These are phyloP conservation scores for Curvularia hawaiiensis DNA, from an alignment of 2,329 filamentous ascomycete genomes.

Conservation along the genomic window DNA sequence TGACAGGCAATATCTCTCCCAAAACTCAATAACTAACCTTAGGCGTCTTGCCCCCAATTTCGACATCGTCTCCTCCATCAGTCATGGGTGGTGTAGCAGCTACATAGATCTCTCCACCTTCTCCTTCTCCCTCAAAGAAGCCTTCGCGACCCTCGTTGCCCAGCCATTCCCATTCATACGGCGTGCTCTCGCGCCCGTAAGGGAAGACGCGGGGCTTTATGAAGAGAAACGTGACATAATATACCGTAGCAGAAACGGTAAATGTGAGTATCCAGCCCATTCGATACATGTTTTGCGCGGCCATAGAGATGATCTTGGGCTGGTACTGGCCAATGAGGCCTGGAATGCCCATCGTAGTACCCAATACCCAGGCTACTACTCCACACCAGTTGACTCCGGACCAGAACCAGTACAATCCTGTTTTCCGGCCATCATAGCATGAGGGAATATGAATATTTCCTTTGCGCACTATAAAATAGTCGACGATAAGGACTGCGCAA, in stretches of 20 bases:
- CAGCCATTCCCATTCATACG: slow-evolving; percentile 26
- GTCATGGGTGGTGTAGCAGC: slow-evolving; percentile 22
- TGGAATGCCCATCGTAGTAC: slow-evolving; percentile 43
- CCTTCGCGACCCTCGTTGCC: slow-evolving; percentile 36
- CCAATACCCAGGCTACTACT: slow-evolving; percentile 35
- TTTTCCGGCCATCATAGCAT: slow-evolving; percentile 38
- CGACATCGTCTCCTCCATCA: slow-evolving; percentile 17
- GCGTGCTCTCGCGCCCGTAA: slow-evolving; percentile 24
- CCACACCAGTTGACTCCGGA: slow-evolving; percentile 44
- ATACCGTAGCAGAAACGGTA: slow-evolving; percentile 34
- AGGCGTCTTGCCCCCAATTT: slow-evolving; percentile 16
- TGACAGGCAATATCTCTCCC: background rate
- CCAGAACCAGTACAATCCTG: slow-evolving; percentile 39
- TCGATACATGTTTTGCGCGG: slow-evolving; percentile 44
- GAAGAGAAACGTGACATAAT: slow-evolving; percentile 27
- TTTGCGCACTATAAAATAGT: slow-evolving; percentile 47
- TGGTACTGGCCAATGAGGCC: slow-evolving; percentile 40
- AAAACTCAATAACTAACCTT: slow-evolving; percentile 12
- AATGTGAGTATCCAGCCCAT: slow-evolving; percentile 45
- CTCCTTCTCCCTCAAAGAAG: slow-evolving; percentile 39
- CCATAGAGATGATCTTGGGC: slow-evolving; percentile 40
- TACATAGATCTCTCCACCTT: slow-evolving; percentile 17
- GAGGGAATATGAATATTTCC: slow-evolving; percentile 51
- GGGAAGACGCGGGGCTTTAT: slow-evolving; percentile 28
- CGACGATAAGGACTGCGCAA: slow-evolving; percentile 47